These are phyloP conservation scores for Candida quercuum DNA, from an alignment of 805 yeast species.

Conservation along the genomic window DNA sequence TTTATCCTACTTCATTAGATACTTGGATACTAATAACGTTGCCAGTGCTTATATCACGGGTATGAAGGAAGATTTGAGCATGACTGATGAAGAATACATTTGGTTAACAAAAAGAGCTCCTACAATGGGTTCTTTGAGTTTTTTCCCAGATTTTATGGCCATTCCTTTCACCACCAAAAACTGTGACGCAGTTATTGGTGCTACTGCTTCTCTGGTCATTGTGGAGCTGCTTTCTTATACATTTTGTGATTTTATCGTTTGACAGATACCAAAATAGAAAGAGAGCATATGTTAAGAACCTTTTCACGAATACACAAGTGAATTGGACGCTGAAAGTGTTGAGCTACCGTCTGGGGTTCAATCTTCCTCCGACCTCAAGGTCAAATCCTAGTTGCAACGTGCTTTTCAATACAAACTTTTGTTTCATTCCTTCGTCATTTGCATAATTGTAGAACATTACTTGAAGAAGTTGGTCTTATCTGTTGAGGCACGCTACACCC, in stretches of 20 bases:
- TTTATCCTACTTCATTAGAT: constrained; percentile 15
- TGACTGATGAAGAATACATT: constrained; percentile 39
- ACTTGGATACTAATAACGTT: constrained; percentile 13
- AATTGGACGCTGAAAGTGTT: no score
- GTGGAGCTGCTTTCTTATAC: constrained; percentile 9
- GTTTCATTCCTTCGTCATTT: no score
- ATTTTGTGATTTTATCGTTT: constrained; percentile 15
- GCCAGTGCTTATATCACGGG: constrained; percentile 56
- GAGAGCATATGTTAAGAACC: constrained; percentile 9
- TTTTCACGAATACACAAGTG: no score
- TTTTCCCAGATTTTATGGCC: constrained; percentile 11
- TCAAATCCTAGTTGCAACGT: no score
- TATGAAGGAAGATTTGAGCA: constrained; percentile 43
- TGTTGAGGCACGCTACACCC: no score
- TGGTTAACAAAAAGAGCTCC: constrained; percentile 24
- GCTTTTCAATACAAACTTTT: no score
- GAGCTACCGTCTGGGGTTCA: no score
- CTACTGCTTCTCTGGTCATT: constrained; percentile 10
- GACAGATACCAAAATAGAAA: constrained; percentile 18
- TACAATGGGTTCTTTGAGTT: constrained; percentile 18
- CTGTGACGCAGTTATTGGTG: constrained; percentile 16
- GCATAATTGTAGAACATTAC: no score
- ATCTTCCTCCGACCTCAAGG: no score
- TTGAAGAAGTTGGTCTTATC: no score
- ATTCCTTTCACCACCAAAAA: constrained; percentile 13